phyloP scores from a whole-genome alignment of 139 green algal species.

The Desmodesmus armatus region DNA sequence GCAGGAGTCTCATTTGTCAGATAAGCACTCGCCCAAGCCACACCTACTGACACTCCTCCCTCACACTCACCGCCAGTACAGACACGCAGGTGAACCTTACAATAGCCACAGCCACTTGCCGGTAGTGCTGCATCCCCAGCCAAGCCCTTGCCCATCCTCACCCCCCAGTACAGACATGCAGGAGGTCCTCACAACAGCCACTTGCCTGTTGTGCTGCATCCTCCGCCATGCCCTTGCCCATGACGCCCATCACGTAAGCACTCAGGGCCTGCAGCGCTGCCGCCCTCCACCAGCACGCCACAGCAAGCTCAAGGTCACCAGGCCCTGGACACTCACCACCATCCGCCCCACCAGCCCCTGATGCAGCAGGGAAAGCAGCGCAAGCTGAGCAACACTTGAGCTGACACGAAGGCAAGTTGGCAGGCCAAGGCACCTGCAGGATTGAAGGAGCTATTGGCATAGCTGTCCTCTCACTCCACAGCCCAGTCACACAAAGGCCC shows the following conservation, averaged over 20 bases:
- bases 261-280: constrained; percentile 77
- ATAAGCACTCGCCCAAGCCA: too few species aligned
- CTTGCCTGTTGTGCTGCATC: constrained; percentile 31
- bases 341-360: neutral
- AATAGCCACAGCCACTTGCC: too few species aligned
- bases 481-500: too few species aligned
- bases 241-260: constrained; percentile 55
- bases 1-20: too few species aligned
- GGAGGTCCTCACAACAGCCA: neutral
- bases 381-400: too few species aligned
- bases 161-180: neutral
- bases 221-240: constrained; percentile 43
- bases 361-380: neutral
- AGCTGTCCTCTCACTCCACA: too few species aligned
- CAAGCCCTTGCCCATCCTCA: neutral
- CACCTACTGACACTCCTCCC: neutral
- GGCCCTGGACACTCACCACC: neutral
- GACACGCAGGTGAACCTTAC: too few species aligned
- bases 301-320: constrained; percentile 56
- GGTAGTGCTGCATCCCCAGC: too few species aligned
- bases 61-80: too few species aligned
- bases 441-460: too few species aligned
- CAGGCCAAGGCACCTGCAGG: too few species aligned
- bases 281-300: constrained; percentile 82
- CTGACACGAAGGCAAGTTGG: too few species aligned